Conservation (phyloP, 768 basidiomycete species). For the Baorangia bicolor region DNA sequence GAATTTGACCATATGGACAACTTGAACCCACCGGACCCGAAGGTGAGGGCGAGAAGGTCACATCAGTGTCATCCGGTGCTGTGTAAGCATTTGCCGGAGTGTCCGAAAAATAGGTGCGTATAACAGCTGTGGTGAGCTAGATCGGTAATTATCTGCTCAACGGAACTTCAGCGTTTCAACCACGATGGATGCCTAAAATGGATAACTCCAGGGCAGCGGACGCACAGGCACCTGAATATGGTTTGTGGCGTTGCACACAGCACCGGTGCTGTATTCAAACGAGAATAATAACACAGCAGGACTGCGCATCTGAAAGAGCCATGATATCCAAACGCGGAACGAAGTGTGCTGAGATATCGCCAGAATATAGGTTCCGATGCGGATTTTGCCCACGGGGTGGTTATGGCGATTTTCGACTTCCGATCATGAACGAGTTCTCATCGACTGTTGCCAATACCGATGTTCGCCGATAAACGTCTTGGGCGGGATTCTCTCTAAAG, state of each 20-base stretch:
- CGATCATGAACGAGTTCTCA: constrained; percentile 3
- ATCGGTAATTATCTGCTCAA: background rate
- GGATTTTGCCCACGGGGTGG: background rate
- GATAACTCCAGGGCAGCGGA: background rate
- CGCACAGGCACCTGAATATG: background rate
- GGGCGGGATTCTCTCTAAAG: background rate
- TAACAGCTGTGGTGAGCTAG: background rate
- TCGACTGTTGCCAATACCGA: background rate
- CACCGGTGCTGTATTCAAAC: constrained; percentile 4
- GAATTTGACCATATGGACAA: background rate
- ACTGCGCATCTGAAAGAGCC: constrained; percentile 7
- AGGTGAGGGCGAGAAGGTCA: background rate
- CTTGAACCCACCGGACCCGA: background rate
- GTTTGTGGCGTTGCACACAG: constrained; percentile 12
- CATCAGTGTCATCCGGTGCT: background rate
- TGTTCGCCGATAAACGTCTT: background rate
- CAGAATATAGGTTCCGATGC: constrained; percentile 6
- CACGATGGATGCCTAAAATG: constrained; percentile 10
- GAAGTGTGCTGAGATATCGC: constrained; percentile 6
- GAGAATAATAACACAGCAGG: constrained; percentile 11
- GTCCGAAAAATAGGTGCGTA: background rate
- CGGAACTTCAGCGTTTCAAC: background rate
- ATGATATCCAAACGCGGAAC: background rate
- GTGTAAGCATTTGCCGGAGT: background rate
- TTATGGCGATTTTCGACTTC: constrained; percentile 11